Evolutionary conservation across 306 rosid genomes (phyloP), one percentile per base, ranked within the genome.

Genomic region (Cucurbita ficifolia): DNA sequence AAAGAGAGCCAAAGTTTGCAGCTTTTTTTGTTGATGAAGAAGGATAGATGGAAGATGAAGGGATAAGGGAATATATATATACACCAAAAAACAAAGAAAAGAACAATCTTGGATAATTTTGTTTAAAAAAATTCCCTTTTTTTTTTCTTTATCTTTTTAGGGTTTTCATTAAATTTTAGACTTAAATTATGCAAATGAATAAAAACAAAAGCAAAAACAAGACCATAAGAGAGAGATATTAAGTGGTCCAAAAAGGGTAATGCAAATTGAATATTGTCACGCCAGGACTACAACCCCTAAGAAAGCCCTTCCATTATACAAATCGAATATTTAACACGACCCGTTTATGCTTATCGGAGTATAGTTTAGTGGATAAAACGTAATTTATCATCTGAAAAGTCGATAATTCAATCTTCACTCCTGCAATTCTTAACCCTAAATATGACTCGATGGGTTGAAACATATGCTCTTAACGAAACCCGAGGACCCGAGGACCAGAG

Each of bases 221-320:
- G 24, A 48, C 39, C 21, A 67, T 35, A 64, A 67, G 14, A 69
- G 73, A 67, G 73, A 22, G 53, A 46, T 5, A 19, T 14, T 43
- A 24, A 46, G 73, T 69, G 73, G 73, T 69, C 73, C 73, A 69
- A 24, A 48, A 69, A 69, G 48, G 72, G 73, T 22, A 69, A 69
- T 69, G 42, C 16, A 69, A 69, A 69, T 69, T 69, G 73, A 69
- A 69, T 69, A 69, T 22, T 69, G 73, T 46, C 73, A 69, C 73
- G 73, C 73, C 73, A 69, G 57, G 73, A 69, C 73, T 69, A 69
- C 13, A 69, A 19, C 52, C 56, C 57, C 73, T 69, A 69, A 45
- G 24, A 69, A 61, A 50, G 11, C 14, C 73, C 57, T 48, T 48
- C 57, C 24, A 14, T 14, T 69, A 22, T 68, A 46, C 56, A 46